Base-by-base conservation (phyloP, 2,329 filamentous ascomycete genomes). In the Pestalotiopsis sp. region DNA sequence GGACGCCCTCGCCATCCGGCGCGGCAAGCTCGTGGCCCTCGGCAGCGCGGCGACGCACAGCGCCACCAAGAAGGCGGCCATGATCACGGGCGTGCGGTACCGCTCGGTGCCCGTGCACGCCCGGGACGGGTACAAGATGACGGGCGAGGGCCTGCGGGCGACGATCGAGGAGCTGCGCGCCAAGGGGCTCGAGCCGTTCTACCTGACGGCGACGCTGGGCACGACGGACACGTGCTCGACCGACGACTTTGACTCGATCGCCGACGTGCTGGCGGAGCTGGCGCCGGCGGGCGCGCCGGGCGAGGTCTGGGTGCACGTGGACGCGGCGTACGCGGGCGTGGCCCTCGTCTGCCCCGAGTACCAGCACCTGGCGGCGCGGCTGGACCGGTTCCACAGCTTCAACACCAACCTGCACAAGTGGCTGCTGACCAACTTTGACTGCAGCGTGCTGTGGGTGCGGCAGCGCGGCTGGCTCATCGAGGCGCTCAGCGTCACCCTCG, bases 381-480 rank as follows among this genome's bases (percentile, higher is more conserved):
- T 95, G 65, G 82, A 85, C 1, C 82, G 85, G 25, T 94, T 97
- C 78, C 93, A 97, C 83, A 94, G 91, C 72, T 97, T 97, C 86
- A 91, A 97, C 81, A 90, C 95, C 84, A 98, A 98, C 84, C 92
- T 97, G 88, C 95, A 98, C 86, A 98, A 98, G 84, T 98, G 95
- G 95, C 86, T 98, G 62, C 89, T 98, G 20, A 94, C 94, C 68
- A 97, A 97, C 81, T 98, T 98, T 76, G 95, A 98, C 79, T 88
- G 85, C 75, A 94, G 92, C 67, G 92, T 92, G 72, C 86, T 97
- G 60, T 98, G 90, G 81, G 90, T 98, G 63, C 90, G 91, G 71
- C 87, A 91, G 75, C 89, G 95, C 17, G 83, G 85, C 67, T 90
- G 94, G 81, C 87, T 98, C n/a, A 93, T 92, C 58, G 87, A 91